Conservation (phyloP, 768 basidiomycete genomes). For the Hemileccinum impolitum region DNA sequence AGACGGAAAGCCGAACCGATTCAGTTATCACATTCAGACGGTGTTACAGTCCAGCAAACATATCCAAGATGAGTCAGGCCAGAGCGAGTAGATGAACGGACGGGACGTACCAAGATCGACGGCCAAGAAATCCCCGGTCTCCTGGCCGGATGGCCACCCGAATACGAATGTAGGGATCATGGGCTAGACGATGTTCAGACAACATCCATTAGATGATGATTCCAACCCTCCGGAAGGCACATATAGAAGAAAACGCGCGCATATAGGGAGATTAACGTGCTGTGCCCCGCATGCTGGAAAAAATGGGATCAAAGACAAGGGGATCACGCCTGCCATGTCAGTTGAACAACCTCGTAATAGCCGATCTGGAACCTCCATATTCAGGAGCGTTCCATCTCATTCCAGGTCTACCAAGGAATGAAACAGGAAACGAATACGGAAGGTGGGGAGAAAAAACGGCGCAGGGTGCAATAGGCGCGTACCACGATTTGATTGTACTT, state of each 20-base stretch:
- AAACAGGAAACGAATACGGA: constrained; percentile 4
- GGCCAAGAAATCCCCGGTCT: constrained; percentile 87
- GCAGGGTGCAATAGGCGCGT: constrained; percentile 34
- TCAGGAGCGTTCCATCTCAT: constrained; percentile 2
- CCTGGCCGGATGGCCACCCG: constrained; percentile 88
- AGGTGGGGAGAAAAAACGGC: background rate
- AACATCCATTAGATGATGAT: constrained; percentile 8
- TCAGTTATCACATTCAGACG: background rate
- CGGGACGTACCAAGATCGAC: constrained; percentile 72
- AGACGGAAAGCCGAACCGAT: background rate
- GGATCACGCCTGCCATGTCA: background rate
- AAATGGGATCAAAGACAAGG: background rate
- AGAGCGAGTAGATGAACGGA: background rate
- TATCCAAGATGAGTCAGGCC: background rate
- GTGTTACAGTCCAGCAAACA: background rate
- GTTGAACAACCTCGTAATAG: background rate
- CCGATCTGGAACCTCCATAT: constrained; percentile 1
- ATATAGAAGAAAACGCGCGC: background rate
- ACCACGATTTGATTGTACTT: constrained; percentile 87
- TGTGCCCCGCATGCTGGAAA: background rate
- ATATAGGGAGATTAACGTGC: background rate
- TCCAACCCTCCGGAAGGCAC: background rate
- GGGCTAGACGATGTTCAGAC: constrained; percentile 45
- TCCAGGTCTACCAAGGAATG: background rate
- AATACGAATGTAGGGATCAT: constrained; percentile 99